Percentiles rank a stretch among this genome's conserved stretches.
These are phyloP conservation scores for Musa acuminata DNA, from an alignment of 176 grass and related monocot species.

Conservation along the genomic window DNA sequence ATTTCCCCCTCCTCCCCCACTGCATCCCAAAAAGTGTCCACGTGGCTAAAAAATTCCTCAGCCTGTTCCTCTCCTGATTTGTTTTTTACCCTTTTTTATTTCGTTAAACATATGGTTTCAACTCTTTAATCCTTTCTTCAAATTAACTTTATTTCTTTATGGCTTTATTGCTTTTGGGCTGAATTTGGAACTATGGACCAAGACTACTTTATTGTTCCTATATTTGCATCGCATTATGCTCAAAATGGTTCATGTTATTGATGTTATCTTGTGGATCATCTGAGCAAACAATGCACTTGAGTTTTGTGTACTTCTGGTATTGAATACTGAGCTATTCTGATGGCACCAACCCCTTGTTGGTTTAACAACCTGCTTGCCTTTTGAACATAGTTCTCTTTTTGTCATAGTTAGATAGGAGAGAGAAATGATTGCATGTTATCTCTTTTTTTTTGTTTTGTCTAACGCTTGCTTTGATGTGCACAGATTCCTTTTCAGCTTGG, in stretches of 20 bases:
- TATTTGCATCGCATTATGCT: no score
- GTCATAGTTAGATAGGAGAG: background rate
- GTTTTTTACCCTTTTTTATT: background rate
- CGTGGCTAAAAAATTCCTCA: background rate
- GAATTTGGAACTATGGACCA: no score
- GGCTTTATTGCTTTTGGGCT: no score
- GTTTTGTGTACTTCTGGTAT: background rate
- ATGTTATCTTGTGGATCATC: background rate
- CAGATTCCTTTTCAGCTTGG: slow-evolving; percentile 98
- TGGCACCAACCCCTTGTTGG: no score
- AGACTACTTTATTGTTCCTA: no score
- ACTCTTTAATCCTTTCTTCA: background rate
- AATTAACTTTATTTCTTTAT: no score
- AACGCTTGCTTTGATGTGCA: slow-evolving; percentile 17
- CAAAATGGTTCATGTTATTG: no score
- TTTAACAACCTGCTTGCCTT: no score
- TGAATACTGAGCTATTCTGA: no score
- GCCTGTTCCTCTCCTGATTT: background rate
- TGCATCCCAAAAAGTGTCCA: background rate
- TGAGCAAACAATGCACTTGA: slow-evolving; percentile 4
- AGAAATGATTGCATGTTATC: slow-evolving; percentile 13
- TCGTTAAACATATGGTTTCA: background rate
- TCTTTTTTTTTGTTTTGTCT: slow-evolving; percentile 7
- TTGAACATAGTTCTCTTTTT: no score
- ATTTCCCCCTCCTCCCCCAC: background rate